phyloP scores from a whole-genome alignment of 345 rosid genomes.

The Tarenaya hassleriana region DNA sequence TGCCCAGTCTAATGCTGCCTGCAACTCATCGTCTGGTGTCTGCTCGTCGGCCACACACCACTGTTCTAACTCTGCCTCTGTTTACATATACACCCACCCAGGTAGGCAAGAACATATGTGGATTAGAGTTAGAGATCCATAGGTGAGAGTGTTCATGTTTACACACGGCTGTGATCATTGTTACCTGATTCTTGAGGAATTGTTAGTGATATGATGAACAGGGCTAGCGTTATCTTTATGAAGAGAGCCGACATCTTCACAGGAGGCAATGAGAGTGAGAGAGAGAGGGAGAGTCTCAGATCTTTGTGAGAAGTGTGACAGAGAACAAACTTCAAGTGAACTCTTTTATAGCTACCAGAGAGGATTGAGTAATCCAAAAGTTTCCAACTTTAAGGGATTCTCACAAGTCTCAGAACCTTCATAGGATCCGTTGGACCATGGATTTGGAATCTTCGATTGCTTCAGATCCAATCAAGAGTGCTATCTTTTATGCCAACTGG shows the following conservation, averaged over 20 bases:
- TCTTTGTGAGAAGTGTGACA: slow-evolving; percentile 12
- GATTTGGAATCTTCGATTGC: slow-evolving; percentile 26
- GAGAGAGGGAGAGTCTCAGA: slow-evolving; percentile 28
- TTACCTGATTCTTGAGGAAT: slow-evolving; percentile 40
- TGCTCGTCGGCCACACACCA: slow-evolving; percentile 84
- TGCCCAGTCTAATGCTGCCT: slow-evolving; percentile 64
- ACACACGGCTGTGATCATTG: not conserved
- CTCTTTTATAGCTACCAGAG: slow-evolving; percentile 4
- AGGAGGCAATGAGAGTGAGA: slow-evolving; percentile 20
- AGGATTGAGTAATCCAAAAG: slow-evolving; percentile 13
- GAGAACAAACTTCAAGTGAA: slow-evolving; percentile 15
- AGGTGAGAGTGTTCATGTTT: not conserved
- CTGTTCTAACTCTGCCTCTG: slow-evolving; percentile 53
- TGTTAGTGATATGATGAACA: slow-evolving; percentile 30
- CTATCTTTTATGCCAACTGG: no score
- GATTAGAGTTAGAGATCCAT: not conserved
- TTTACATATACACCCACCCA: not conserved
- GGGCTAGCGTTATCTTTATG: slow-evolving; percentile 38
- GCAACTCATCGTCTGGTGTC: slow-evolving; percentile 58
- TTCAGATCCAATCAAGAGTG: slow-evolving; percentile 25
- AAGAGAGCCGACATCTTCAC: slow-evolving; percentile 34
- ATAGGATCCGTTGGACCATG: no score
- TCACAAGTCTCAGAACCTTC: no score
- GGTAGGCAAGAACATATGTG: not conserved
- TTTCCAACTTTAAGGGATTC: no score